Evolutionary conservation across 176 grass and related monocot species (phyloP).

Genomic region (Lolium rigidum): DNA sequence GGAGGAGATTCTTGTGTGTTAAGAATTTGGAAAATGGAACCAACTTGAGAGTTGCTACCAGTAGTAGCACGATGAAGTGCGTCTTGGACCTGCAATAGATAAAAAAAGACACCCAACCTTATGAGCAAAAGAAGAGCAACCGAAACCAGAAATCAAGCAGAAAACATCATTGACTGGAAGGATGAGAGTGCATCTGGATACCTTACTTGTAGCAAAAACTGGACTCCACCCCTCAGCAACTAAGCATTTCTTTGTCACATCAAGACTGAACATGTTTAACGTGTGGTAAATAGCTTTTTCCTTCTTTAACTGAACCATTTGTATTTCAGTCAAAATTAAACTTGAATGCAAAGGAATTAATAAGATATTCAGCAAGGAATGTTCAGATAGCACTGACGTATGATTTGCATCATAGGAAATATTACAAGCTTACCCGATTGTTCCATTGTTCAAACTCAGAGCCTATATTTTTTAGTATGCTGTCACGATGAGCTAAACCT

Average conservation of each 20-base stretch:
- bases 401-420: not conserved
- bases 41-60: slow-evolving; percentile 90
- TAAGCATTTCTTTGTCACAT: slow-evolving; percentile 98
- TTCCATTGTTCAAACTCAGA: slow-evolving; percentile 92
- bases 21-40: slow-evolving; percentile 90
- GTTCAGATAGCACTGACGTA: not conserved
- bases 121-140: not conserved
- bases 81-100: slow-evolving; percentile 68
- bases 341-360: slow-evolving; percentile 27
- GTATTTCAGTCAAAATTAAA: slow-evolving; percentile 28
- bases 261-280: slow-evolving; percentile 95
- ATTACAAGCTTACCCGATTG: slow-evolving; percentile 60
- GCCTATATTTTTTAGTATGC: slow-evolving; percentile 79
- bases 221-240: slow-evolving; percentile 97
- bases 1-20: slow-evolving; percentile 88
- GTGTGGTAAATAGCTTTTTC: slow-evolving; percentile 97
- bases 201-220: slow-evolving; percentile 80
- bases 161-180: slow-evolving; percentile 8
- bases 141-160: not conserved
- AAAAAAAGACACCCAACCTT: slow-evolving; percentile 21
- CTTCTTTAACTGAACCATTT: slow-evolving; percentile 68
- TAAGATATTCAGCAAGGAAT: not conserved
- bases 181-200: slow-evolving; percentile 29
- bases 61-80: slow-evolving; percentile 70
- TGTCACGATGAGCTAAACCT: slow-evolving; percentile 81